These are phyloP conservation scores for Thelonectria rubi DNA, from an alignment of 2,329 filamentous ascomycete species.

Conservation along the genomic window DNA sequence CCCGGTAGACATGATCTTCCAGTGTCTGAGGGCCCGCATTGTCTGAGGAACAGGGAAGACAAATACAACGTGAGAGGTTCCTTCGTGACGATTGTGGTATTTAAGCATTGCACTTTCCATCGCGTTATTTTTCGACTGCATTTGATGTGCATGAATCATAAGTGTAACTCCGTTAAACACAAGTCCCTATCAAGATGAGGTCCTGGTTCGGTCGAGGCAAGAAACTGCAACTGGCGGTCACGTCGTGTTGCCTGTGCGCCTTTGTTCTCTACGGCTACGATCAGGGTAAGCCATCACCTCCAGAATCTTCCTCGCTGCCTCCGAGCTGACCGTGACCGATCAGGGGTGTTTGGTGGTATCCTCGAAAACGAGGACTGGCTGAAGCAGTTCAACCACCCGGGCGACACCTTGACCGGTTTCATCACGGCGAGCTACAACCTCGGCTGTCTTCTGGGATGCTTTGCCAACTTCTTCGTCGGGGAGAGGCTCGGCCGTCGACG, in stretches of 20 bases:
- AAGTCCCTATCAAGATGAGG: slow-evolving; percentile 22
- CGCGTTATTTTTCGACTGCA: background rate
- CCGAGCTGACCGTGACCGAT: background rate
- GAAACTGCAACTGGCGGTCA: slow-evolving; percentile 34
- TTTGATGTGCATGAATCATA: background rate
- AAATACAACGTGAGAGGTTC: background rate
- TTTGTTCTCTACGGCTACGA: slow-evolving; percentile 53
- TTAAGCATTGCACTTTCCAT: background rate
- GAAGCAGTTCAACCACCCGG: slow-evolving; percentile 35
- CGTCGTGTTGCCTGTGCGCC: slow-evolving; percentile 34
- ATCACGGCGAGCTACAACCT: slow-evolving; percentile 48
- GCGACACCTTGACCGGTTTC: slow-evolving; percentile 38
- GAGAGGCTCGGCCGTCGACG: slow-evolving; percentile 59
- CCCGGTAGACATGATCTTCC: background rate
- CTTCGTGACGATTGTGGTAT: background rate
- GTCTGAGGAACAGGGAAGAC: background rate
- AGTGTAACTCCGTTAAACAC: background rate
- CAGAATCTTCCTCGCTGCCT: background rate
- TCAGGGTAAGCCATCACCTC: background rate
- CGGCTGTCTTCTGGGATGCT: slow-evolving; percentile 53
- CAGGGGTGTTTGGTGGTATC: slow-evolving; percentile 59
- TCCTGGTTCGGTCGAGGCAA: slow-evolving; percentile 38
- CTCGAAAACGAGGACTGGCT: slow-evolving; percentile 56
- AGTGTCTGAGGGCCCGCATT: background rate
- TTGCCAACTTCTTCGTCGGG: slow-evolving; percentile 57